Evolutionary conservation across 257 asterid genomes (phyloP).

Genomic region (Avicennia marina): DNA sequence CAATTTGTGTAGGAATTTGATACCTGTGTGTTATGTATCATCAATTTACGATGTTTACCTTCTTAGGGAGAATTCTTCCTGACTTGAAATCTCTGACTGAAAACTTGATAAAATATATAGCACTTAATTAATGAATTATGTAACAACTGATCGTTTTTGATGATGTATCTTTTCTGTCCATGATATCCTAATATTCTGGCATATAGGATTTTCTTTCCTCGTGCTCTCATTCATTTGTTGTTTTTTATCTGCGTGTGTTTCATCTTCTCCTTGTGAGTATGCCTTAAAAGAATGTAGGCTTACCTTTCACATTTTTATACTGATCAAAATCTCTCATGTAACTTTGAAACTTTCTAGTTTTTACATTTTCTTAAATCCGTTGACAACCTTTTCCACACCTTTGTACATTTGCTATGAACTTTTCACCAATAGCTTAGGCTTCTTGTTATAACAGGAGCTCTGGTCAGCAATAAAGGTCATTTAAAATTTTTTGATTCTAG

Average conservation of each 20-base stretch:
- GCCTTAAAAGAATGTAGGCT: no score
- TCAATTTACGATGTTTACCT: background rate
- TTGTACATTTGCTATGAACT: background rate
- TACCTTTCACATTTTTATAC: background rate
- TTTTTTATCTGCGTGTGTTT: no score
- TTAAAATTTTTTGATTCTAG: no score
- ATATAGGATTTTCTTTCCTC: no score
- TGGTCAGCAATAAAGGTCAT: no score
- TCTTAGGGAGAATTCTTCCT: background rate
- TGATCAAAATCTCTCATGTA: no score
- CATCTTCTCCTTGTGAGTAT: no score
- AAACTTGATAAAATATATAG: constrained; percentile 9
- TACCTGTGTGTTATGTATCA: background rate
- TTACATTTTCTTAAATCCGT: background rate
- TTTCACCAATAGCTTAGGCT: background rate
- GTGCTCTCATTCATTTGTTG: no score
- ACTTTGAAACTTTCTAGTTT: background rate
- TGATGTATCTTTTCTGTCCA: no score
- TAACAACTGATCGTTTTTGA: background rate
- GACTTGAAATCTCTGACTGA: constrained; percentile 3
- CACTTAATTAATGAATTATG: background rate
- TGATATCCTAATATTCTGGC: no score
- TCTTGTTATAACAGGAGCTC: no score
- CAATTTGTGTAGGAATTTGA: background rate
- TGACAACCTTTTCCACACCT: background rate